Conservation (phyloP, 192 early-diverging fungal genomes). For the Backusella circina region DNA sequence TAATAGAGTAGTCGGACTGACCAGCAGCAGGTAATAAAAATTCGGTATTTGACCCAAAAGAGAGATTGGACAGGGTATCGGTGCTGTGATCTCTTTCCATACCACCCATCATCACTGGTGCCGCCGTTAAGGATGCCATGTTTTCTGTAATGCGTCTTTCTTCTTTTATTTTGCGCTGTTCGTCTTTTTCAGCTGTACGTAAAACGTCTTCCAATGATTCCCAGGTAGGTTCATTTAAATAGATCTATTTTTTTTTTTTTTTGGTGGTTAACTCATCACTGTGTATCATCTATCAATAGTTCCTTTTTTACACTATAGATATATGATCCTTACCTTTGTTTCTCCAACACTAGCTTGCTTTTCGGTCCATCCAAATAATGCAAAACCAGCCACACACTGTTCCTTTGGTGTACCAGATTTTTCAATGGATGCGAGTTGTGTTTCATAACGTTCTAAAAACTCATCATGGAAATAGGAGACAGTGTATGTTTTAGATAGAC, state of each 20-base stretch:
- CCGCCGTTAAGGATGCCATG: neutral
- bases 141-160: conserved; percentile 37
- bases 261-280: neutral
- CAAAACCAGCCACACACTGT: conserved; percentile 42
- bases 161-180: conserved; percentile 37
- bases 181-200: conserved; percentile 63
- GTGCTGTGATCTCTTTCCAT: conserved; percentile 23
- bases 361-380: conserved; percentile 57
- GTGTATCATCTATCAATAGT: neutral
- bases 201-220: conserved; percentile 79
- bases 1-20: neutral
- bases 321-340: conserved; percentile 41
- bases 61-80: conserved; percentile 24
- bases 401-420: conserved; percentile 6
- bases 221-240: conserved; percentile 77
- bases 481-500: conserved; percentile 69
- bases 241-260: conserved; percentile 43
- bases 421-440: neutral
- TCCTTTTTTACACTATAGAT: neutral
- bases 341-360: conserved; percentile 58
- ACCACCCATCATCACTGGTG: neutral
- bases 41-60: conserved; percentile 27
- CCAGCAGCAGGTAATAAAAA: neutral
- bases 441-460: conserved; percentile 68
- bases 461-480: conserved; percentile 72